Evolutionary conservation across 768 basidiomycete genomes (phyloP).

Genomic region (Sistotremastrum suecicum): DNA sequence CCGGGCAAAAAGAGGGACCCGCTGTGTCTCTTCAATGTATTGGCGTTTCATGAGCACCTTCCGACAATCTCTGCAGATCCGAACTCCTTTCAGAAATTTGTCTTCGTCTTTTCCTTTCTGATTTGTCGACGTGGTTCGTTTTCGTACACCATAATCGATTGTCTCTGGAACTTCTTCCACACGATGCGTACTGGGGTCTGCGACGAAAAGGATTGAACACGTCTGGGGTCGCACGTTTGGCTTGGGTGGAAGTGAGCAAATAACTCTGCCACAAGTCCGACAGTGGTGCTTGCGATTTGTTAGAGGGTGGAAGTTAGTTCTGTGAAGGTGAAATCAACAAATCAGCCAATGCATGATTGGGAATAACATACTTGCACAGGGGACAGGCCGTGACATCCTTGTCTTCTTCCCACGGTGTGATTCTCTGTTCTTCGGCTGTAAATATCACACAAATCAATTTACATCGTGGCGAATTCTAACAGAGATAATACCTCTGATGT

Average conservation of each 20-base stretch:
- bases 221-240: slow-evolving; percentile 46
- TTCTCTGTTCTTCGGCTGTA: slow-evolving; percentile 71
- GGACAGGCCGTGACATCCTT: slow-evolving; percentile 64
- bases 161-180: slow-evolving; percentile 81
- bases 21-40: slow-evolving; percentile 48
- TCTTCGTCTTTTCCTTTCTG: slow-evolving; percentile 40
- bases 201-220: slow-evolving; percentile 77
- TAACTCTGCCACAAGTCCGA: slow-evolving; percentile 80
- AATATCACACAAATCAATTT: background rate
- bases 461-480: background rate
- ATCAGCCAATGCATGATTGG: background rate
- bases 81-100: slow-evolving; percentile 77
- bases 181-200: slow-evolving; percentile 59
- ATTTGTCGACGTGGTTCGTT: slow-evolving; percentile 23
- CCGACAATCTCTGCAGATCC: slow-evolving; percentile 78
- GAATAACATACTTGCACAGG: slow-evolving; percentile 53
- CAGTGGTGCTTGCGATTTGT: slow-evolving; percentile 96
- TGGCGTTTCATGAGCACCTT: slow-evolving; percentile 75
- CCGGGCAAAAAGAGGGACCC: slow-evolving; percentile 46
- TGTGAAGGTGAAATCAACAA: slow-evolving; percentile 9
- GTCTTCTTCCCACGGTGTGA: slow-evolving; percentile 94
- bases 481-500: slow-evolving; percentile 45
- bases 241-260: slow-evolving; percentile 79
- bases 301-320: slow-evolving; percentile 70
- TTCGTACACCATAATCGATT: slow-evolving; percentile 69